Evolutionary conservation across 345 rosid genomes (phyloP).

Genomic region (Eucalyptus dawsonii): DNA sequence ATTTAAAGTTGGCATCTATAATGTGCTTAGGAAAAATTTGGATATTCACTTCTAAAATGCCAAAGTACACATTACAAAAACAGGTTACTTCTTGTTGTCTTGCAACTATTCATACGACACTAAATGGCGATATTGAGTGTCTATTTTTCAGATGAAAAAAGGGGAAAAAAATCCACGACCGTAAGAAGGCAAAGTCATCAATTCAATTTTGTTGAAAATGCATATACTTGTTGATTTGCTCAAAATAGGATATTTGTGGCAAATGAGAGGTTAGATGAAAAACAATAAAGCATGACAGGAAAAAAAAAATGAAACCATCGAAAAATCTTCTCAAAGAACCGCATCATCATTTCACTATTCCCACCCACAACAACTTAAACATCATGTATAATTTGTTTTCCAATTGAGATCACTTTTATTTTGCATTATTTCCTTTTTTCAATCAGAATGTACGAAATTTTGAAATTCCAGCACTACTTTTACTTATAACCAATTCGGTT

Average conservation of each 20-base stretch:
- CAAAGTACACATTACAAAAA: neutral
- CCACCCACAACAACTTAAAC: neutral
- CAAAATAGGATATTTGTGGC: neutral
- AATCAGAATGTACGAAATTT: too few species aligned
- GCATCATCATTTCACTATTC: neutral
- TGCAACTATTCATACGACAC: accelerated
- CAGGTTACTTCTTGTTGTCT: neutral
- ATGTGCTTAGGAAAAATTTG: too few species aligned
- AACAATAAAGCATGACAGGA: neutral
- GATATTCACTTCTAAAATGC: neutral
- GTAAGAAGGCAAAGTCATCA: accelerated
- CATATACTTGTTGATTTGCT: neutral
- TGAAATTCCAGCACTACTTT: accelerated
- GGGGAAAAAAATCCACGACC: accelerated
- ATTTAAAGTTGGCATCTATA: neutral
- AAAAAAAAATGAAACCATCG: neutral
- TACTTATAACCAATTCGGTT: too few species aligned
- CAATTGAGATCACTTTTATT: neutral
- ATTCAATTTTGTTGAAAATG: neutral
- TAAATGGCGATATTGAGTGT: neutral
- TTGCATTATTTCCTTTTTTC: neutral
- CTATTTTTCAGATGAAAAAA: too few species aligned
- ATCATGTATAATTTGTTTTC: neutral
- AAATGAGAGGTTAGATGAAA: neutral
- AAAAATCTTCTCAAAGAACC: neutral